phyloP scores from a whole-genome alignment of 352 stramenopile genomes.

The Phytopythium helicoides region DNA sequence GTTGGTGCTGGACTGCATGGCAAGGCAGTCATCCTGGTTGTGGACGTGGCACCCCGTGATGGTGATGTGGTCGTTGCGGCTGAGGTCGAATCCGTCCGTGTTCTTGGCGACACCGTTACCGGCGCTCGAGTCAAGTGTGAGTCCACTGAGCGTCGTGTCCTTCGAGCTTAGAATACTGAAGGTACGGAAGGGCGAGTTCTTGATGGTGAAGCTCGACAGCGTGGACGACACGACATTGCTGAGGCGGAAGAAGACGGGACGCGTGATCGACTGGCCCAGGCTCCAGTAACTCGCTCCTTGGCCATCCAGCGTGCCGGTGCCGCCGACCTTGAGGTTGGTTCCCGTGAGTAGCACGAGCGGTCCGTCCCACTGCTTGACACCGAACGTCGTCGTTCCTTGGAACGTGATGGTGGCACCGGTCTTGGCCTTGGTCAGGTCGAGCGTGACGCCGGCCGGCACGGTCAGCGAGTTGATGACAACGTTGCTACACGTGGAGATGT shows the following conservation, averaged over 20 bases:
- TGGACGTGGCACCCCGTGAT: slow-evolving; percentile 30
- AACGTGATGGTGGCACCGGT: slow-evolving; percentile 30
- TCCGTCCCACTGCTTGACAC: slow-evolving; percentile 23
- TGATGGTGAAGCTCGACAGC: slow-evolving; percentile 20
- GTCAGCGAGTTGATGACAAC: slow-evolving; percentile 14
- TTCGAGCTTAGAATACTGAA: slow-evolving; percentile 19
- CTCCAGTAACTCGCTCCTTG: slow-evolving; percentile 37
- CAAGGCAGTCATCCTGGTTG: no score
- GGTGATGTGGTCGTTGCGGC: no score
- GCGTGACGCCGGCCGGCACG: slow-evolving; percentile 28
- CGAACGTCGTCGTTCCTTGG: slow-evolving; percentile 30
- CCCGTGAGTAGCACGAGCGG: slow-evolving; percentile 29
- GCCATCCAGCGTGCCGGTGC: slow-evolving; percentile 32
- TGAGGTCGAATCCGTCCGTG: no score
- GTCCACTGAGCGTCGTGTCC: slow-evolving; percentile 11
- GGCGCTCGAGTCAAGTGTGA: slow-evolving; percentile 23
- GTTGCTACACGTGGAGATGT: no score
- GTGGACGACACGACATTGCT: slow-evolving; percentile 5
- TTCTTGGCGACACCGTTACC: no score
- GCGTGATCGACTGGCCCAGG: slow-evolving; percentile 18
- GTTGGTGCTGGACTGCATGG: no score
- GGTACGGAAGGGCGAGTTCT: slow-evolving; percentile 21
- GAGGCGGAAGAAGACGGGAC: slow-evolving; percentile 33
- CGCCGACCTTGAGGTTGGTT: slow-evolving; percentile 23
- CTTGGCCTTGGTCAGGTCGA: slow-evolving; percentile 29